Conservation (phyloP, 176 grass and related monocot genomes). For the Avena atlantica region DNA sequence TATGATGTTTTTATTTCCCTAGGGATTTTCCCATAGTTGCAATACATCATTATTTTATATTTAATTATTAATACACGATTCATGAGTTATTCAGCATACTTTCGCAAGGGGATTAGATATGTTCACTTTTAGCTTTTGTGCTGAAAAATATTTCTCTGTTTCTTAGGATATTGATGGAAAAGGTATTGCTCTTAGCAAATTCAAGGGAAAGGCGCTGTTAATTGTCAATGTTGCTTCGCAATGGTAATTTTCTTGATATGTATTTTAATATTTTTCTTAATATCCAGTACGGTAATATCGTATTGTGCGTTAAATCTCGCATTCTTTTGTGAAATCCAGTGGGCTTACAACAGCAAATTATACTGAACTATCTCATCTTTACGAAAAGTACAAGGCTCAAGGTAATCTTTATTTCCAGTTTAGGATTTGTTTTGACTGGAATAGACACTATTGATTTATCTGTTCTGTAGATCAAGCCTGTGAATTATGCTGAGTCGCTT, state of each 20-base stretch:
- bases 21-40: neutral
- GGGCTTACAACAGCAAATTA: conserved; percentile 96
- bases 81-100: neutral
- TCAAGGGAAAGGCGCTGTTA: conserved; percentile 80
- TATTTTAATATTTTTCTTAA: neutral
- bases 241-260: conserved; percentile 66
- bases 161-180: conserved; percentile 94
- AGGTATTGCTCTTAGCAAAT: conserved; percentile 82
- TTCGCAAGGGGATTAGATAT: conserved; percentile 7
- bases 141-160: conserved; percentile 39
- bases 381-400: conserved; percentile 99
- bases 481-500: neutral
- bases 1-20: neutral
- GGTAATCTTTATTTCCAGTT: conserved; percentile 52
- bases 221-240: conserved; percentile 97
- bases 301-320: conserved; percentile 15
- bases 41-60: neutral
- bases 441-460: neutral
- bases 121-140: neutral
- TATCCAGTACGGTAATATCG: neutral
- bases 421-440: conserved; percentile 12
- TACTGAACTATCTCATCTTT: conserved; percentile 91
- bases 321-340: conserved; percentile 52
- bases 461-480: conserved; percentile 5
- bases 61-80: neutral